Percentiles rank a stretch among this genome's conserved stretches.
Conservation (phyloP, 176 grass and related monocot species). For the Bolboschoenus planiculmis region DNA sequence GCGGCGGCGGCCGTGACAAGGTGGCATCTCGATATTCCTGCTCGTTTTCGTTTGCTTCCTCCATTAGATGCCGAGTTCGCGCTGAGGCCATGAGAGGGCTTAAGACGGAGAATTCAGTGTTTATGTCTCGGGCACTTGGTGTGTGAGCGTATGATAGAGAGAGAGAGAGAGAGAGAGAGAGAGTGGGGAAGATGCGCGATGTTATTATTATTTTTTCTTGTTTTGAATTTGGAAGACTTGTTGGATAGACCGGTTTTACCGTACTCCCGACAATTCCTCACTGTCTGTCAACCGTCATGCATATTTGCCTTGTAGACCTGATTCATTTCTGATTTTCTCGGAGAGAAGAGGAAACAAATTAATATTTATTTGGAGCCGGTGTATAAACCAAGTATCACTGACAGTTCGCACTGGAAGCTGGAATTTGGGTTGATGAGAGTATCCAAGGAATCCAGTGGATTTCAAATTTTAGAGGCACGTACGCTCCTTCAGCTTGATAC, state of each 20-base stretch:
- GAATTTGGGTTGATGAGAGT: background rate
- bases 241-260: background rate
- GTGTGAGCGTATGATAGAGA: constrained; percentile 16
- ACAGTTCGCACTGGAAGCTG: background rate
- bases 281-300: background rate
- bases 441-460: background rate
- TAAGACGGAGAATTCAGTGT: background rate
- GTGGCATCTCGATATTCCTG: constrained; percentile 23
- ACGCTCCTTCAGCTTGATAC: too few relatives aligned
- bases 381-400: background rate
- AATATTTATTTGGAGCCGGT: background rate
- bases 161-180: background rate
- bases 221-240: background rate
- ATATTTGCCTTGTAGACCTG: background rate
- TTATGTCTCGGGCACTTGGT: background rate
- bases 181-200: background rate
- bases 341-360: background rate
- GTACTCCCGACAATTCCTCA: background rate
- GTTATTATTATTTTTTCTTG: constrained; percentile 7
- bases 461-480: background rate
- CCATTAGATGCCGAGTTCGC: background rate
- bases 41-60: constrained; percentile 62
- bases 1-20: background rate
- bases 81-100: background rate
- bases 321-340: background rate